phyloP scores from a whole-genome alignment of 2,329 filamentous ascomycete species.

The Sporothrix brasiliensis region DNA sequence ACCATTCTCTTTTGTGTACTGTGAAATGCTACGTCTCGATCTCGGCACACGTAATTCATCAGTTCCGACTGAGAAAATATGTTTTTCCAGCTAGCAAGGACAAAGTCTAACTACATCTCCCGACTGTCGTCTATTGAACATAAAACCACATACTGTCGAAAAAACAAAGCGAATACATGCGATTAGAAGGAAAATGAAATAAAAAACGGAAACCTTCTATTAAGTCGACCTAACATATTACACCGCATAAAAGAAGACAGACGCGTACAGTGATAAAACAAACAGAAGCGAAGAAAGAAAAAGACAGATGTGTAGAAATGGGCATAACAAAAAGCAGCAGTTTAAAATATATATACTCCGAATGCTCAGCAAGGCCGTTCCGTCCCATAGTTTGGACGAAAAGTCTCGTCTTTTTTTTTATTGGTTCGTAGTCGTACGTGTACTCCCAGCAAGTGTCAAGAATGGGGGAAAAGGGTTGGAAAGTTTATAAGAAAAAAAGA shows the following conservation, averaged over 20 bases:
- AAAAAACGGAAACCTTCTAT: conserved; percentile 27
- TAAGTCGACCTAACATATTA: conserved; percentile 27
- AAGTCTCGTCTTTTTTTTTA: neutral
- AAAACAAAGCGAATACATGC: conserved; percentile 9
- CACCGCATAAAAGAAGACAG: conserved; percentile 27
- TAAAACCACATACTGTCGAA: neutral
- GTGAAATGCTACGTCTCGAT: neutral
- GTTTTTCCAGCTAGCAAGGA: neutral
- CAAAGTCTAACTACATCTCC: neutral
- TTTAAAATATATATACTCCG: conserved; percentile 31
- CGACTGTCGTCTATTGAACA: neutral
- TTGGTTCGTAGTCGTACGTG: conserved; percentile 28
- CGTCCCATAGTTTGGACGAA: neutral
- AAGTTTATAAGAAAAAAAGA: conserved; percentile 6
- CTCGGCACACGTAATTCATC: no score
- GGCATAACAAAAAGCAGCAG: conserved; percentile 27
- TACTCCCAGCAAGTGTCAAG: conserved; percentile 29
- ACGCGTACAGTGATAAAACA: neutral
- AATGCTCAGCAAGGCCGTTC: conserved; percentile 15
- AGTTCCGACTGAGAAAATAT: neutral
- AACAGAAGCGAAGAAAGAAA: neutral
- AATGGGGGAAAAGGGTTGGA: neutral
- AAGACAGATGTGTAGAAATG: conserved; percentile 6
- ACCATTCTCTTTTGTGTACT: neutral
- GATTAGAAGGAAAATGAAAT: neutral